Conservation (phyloP, 2,329 filamentous ascomycete genomes). For the Fusarium acutatum region DNA sequence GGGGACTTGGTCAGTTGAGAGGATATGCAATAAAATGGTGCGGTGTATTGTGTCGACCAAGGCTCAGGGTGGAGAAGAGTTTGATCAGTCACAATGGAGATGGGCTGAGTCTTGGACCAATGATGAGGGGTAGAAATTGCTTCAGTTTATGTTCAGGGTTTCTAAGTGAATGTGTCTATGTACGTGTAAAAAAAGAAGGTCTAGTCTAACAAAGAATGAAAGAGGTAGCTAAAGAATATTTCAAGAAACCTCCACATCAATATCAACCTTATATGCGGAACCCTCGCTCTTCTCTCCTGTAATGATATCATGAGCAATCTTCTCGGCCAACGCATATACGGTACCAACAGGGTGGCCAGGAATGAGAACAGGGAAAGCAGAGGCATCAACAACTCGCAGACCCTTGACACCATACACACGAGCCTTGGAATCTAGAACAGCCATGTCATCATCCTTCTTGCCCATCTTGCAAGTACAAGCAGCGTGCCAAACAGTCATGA, state of each 20-base stretch:
- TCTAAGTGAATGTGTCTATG: neutral
- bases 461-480: constrained; percentile 37
- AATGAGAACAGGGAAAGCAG: constrained; percentile 20
- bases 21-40: fast-evolving
- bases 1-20: neutral
- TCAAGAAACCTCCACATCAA: neutral
- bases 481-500: constrained; percentile 38
- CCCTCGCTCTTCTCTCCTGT: neutral
- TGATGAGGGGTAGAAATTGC: neutral
- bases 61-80: too few relatives aligned
- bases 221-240: neutral
- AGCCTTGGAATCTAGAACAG: constrained; percentile 28
- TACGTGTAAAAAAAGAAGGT: neutral
- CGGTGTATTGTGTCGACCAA: too few relatives aligned
- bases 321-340: constrained; percentile 27
- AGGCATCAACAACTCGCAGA: constrained; percentile 25
- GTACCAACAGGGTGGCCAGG: constrained; percentile 31
- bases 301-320: constrained; percentile 28
- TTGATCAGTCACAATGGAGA: neutral
- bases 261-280: neutral
- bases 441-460: constrained; percentile 20
- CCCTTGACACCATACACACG: constrained; percentile 28
- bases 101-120: too few relatives aligned
- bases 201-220: neutral
- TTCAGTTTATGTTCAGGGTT: neutral